A percentile compares a stretch with the other conserved stretches of the same genome.
These are phyloP conservation scores for Eucalyptus curtisii DNA, from an alignment of 345 rosid species.

Conservation along the genomic window DNA sequence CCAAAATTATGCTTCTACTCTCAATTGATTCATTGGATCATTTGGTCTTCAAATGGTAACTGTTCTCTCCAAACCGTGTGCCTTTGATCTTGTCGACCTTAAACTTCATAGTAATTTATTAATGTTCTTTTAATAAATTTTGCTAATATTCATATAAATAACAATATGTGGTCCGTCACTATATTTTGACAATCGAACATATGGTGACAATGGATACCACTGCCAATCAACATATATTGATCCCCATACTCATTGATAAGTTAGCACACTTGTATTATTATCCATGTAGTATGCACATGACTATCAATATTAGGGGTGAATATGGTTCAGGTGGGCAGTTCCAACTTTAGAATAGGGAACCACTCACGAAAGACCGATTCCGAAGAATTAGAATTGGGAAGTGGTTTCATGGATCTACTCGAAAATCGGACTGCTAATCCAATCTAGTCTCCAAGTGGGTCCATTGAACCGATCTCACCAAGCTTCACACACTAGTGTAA, in stretches of 20 bases:
- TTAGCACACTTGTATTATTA: not conserved
- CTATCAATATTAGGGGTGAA: too few relatives aligned
- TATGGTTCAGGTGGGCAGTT: accelerated
- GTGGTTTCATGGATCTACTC: too few relatives aligned
- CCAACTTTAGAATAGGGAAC: too few relatives aligned
- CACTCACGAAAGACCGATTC: accelerated
- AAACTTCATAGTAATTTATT: not conserved
- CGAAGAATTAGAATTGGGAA: too few relatives aligned
- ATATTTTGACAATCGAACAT: not conserved
- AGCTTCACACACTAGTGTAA: too few relatives aligned
- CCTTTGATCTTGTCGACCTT: not conserved
- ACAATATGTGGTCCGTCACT: not conserved
- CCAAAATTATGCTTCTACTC: not conserved
- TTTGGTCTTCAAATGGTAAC: too few relatives aligned
- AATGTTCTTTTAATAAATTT: too few relatives aligned
- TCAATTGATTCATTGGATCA: too few relatives aligned
- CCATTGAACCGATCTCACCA: too few relatives aligned
- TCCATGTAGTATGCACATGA: too few relatives aligned
- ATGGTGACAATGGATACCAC: not conserved
- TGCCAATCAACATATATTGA: not conserved
- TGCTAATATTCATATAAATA: not conserved
- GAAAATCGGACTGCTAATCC: too few relatives aligned
- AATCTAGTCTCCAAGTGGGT: too few relatives aligned
- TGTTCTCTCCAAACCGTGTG: not conserved
- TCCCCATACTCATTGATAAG: not conserved